A percentile compares a stretch with the other conserved stretches of the same genome.
These are phyloP conservation scores for Ophiostoma sp. DNA, from an alignment of 2,329 filamentous ascomycete genomes.

Conservation along the genomic window DNA sequence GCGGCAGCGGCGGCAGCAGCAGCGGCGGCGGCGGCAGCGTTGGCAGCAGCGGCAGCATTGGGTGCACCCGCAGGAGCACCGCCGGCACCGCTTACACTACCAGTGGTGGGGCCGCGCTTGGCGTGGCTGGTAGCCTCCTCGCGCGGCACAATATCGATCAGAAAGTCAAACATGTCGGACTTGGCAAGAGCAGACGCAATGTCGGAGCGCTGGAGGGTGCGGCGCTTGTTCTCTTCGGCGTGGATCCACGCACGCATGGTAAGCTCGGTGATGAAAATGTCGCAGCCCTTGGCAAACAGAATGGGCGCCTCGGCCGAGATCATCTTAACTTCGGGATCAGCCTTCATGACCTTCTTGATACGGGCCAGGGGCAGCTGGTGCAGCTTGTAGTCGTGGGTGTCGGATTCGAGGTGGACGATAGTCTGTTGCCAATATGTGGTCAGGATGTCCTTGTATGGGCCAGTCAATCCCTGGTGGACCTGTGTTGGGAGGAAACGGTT, in stretches of 20 bases:
- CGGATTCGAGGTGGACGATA: slow-evolving; percentile 89
- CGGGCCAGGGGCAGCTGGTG: slow-evolving; percentile 95
- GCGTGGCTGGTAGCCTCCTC: slow-evolving; percentile 85
- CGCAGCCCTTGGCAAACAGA: slow-evolving; percentile 94
- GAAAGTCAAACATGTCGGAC: slow-evolving; percentile 99
- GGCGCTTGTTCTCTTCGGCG: slow-evolving; percentile 95
- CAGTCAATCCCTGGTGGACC: slow-evolving; percentile 92
- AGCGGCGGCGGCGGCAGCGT: slow-evolving; percentile 25
- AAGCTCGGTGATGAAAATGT: slow-evolving; percentile 97
- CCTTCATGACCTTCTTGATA: slow-evolving; percentile 99
- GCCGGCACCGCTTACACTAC: slow-evolving; percentile 31
- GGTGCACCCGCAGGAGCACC: slow-evolving; percentile 40
- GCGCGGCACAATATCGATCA: slow-evolving; percentile 96
- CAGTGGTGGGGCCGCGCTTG: slow-evolving; percentile 61
- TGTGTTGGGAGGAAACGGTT: slow-evolving; percentile 34
- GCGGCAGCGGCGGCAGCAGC: slow-evolving; percentile 27
- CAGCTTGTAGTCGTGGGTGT: slow-evolving; percentile 96
- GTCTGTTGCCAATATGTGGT: slow-evolving; percentile 99
- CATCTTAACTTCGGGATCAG: slow-evolving; percentile 99
- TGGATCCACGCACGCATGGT: slow-evolving; percentile 99
- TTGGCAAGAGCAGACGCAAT: slow-evolving; percentile 94
- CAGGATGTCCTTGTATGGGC: slow-evolving; percentile 91
- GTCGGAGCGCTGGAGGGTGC: slow-evolving; percentile 90
- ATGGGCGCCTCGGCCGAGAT: slow-evolving; percentile 98
- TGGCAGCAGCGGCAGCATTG: slow-evolving; percentile 44